Base-by-base conservation (phyloP, 192 early-diverging fungal species). In the Rhizophagus prolifer region DNA sequence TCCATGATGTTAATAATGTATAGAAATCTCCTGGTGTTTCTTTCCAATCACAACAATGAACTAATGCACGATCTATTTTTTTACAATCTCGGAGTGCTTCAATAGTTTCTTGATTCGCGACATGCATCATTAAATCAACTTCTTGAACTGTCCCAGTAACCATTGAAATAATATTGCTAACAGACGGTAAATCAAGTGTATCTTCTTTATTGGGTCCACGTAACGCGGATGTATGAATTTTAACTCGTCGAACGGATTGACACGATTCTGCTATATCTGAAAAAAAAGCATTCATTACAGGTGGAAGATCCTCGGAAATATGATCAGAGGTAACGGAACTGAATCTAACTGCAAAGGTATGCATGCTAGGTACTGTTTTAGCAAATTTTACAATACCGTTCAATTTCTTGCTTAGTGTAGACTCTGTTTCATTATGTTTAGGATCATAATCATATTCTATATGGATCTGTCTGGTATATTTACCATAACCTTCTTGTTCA, bases 1-100 rank as follows among this genome's bases (percentile, higher is more conserved):
- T 67, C 65, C 65, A 67, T n/a, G 65, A 67, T n/a, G 21, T 67
- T 67, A 67, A 67, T 36, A 67, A 36, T 67, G 65, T n/a, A n/a
- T n/a, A 67, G 16, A 36, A 67, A 67, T 67, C 65, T 6, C 21
- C 34, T 7, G 65, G 65, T 2, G 65, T n/a, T 9, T 67, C 65
- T 36, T 34, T 34, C 65, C 65, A 67, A 34, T 34, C 38, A 34
- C 65, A 67, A 36, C 65, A 67, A 38, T 67, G 65, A 38, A 67
- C 65, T 38, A 67, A 67, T 10, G 65, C 65, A 9, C 65, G 65
- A 67, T 67, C 65, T n/a, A 67, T 34, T 19, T 30, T 34, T 38
- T 67, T 67, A 34, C 65, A 67, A 67, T 67, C 31, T 14, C 65
- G 31, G 23, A 67, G 65, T 7, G 65, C 65, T 23, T 21, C 65